These are phyloP conservation scores for Chrysophaeum taylorii DNA, from an alignment of 352 stramenopile genomes.

Conservation along the genomic window DNA sequence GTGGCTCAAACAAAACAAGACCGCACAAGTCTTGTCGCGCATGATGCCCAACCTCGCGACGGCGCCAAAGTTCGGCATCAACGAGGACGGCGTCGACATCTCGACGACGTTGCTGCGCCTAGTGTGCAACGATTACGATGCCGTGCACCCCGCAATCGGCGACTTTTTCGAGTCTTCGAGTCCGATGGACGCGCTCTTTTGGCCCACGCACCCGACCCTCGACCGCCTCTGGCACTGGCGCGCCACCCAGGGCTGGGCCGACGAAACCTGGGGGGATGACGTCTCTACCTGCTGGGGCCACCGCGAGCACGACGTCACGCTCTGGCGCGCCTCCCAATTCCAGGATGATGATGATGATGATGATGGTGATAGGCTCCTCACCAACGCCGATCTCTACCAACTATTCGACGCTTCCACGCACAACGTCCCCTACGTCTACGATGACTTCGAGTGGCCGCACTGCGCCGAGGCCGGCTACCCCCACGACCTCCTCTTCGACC, in stretches of 20 bases:
- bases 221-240: not conserved
- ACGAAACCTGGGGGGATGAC: not conserved
- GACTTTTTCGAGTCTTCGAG: no score
- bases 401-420: not conserved
- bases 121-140: no score
- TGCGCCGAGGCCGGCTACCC: not conserved
- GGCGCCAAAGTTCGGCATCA: no score
- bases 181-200: not conserved
- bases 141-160: no score
- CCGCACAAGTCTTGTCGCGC: no score
- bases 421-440: not conserved
- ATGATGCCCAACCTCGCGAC: no score
- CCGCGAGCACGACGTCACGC: not conserved
- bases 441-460: not conserved
- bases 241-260: not conserved
- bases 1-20: no score
- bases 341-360: no score
- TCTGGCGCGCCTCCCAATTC: not conserved
- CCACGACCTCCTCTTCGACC: no score
- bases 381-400: not conserved
- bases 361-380: not conserved
- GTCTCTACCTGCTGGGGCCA: not conserved
- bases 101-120: no score
- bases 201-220: slow-evolving; percentile 6
- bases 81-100: no score